Conservation (phyloP, 1,284 basidiomycete genomes). For the Thecaphora frezii region DNA sequence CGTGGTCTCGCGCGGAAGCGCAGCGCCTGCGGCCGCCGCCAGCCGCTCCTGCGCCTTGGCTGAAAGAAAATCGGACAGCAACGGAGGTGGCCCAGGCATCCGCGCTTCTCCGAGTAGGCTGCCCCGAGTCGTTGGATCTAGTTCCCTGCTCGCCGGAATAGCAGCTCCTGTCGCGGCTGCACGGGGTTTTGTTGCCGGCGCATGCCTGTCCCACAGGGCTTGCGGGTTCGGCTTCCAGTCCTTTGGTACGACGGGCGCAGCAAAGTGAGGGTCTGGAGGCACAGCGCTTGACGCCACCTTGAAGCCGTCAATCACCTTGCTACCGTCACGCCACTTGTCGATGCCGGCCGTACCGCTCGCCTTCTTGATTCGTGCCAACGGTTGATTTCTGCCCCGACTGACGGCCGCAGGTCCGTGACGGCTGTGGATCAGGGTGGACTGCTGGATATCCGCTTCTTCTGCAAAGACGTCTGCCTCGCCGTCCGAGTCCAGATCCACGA, state of each 20-base stretch:
- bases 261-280: neutral
- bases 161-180: neutral
- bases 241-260: neutral
- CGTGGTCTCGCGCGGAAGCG: constrained; percentile 12
- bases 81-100: constrained; percentile 70
- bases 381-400: no score
- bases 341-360: no score
- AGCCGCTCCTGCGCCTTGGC: constrained; percentile 84
- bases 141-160: neutral
- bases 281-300: neutral
- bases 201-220: neutral
- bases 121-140: constrained; percentile 68
- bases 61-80: constrained; percentile 89
- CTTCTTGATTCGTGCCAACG: no score
- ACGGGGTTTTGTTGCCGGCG: neutral
- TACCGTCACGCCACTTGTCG: neutral
- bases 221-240: neutral
- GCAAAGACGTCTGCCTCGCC: constrained; percentile 42
- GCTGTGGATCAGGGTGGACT: constrained; percentile 9
- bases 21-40: constrained; percentile 65
- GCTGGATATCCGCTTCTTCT: constrained; percentile 19
- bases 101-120: constrained; percentile 77
- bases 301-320: neutral
- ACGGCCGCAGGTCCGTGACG: neutral
- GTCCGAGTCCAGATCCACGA: constrained; percentile 72